phyloP scores from a whole-genome alignment of 257 asterid species.

The Hygrophila difformis region DNA sequence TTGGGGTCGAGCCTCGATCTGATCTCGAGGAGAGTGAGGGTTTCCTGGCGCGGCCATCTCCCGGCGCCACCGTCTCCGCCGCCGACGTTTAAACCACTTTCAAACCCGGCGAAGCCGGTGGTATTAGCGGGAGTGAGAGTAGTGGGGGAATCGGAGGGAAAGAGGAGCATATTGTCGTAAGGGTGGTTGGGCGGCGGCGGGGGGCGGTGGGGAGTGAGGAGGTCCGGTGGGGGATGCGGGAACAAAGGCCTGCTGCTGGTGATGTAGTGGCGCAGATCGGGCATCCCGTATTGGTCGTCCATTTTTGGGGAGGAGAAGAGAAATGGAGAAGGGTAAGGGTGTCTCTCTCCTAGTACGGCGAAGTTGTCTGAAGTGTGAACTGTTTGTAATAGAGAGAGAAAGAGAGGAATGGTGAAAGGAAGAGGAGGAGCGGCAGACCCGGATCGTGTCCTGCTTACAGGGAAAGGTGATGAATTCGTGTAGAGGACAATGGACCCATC shows the following conservation, averaged over 20 bases:
- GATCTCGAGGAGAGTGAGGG: slow-evolving; percentile 95
- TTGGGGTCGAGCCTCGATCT: slow-evolving; percentile 81
- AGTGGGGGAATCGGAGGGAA: slow-evolving; percentile 39
- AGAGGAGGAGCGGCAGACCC: slow-evolving; percentile 82
- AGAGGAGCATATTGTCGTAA: slow-evolving; percentile 50
- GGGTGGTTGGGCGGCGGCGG: too few species aligned
- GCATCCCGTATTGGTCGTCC: slow-evolving; percentile 72
- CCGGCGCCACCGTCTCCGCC: slow-evolving; percentile 48
- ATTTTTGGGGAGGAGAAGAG: slow-evolving; percentile 23
- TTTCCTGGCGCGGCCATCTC: slow-evolving; percentile 98
- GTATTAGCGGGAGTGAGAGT: slow-evolving; percentile 16
- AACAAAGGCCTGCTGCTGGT: slow-evolving; percentile 39
- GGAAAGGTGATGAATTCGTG: slow-evolving; percentile 42
- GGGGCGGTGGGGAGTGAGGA: slow-evolving; percentile 34
- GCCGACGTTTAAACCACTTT: slow-evolving; percentile 27
- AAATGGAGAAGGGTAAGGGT: too few species aligned
- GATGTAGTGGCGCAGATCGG: slow-evolving; percentile 67
- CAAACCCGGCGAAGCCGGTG: slow-evolving; percentile 28
- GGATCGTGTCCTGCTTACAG: slow-evolving; percentile 76
- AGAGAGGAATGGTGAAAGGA: slow-evolving; percentile 3
- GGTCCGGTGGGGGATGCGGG: slow-evolving; percentile 36
- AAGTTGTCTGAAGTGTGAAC: not conserved
- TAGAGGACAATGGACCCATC: slow-evolving; percentile 46
- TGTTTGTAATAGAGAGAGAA: slow-evolving; percentile 5
- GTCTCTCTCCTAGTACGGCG: too few species aligned